Base-by-base conservation (phyloP, 139 green algal genomes). In the Mychonastes homosphaera region DNA sequence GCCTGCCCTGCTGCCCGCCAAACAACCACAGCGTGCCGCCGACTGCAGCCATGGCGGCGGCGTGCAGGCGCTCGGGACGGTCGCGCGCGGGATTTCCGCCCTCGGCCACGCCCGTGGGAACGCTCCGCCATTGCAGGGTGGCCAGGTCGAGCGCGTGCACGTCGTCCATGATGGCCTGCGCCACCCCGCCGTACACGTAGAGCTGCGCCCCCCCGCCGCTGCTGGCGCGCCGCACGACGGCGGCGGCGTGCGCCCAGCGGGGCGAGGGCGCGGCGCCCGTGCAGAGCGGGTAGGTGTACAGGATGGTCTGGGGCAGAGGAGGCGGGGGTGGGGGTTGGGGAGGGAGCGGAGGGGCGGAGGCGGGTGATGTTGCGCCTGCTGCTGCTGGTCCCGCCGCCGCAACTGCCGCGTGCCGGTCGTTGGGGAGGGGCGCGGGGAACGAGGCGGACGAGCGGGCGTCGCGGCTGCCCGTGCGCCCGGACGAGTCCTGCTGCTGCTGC, bases 1-100 rank as follows among this genome's bases (percentile, higher is more conserved):
- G 76, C 21, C 73, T 59, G 28, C 73, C 65, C 51, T 78, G 71
- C 51, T 78, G 71, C 1, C 64, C 71, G 18, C 70, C 70, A 30
- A 73, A 73, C 29, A 77, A 50, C 70, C 70, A 77, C 12, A 67
- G 15, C 5, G 16, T 61, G 43, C 51, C 30, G 33, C 57, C 57
- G 12, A 52, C 3, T 19, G 51, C 40, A 35, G 24, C 59, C 51
- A 64, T 69, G 13, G 70, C 70, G 27, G 69, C 64, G 12, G 58
- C 70, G 7, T 73, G 62, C 32, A 73, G 57, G 33, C 73, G 73
- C 21, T 73, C 70, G 0, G 70, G 70, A 19, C 64, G 23, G 53
- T 77, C 70, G 26, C 67, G 70, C n/a, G n/a, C n/a, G n/a, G n/a
- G n/a, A n/a, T n/a, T n/a, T n/a, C n/a, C n/a, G n/a, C n/a, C n/a